Percentiles rank a stretch among this genome's conserved stretches.
phyloP scores from a whole-genome alignment of 805 yeast species.

The Teunomyces barrocoloradensis region DNA sequence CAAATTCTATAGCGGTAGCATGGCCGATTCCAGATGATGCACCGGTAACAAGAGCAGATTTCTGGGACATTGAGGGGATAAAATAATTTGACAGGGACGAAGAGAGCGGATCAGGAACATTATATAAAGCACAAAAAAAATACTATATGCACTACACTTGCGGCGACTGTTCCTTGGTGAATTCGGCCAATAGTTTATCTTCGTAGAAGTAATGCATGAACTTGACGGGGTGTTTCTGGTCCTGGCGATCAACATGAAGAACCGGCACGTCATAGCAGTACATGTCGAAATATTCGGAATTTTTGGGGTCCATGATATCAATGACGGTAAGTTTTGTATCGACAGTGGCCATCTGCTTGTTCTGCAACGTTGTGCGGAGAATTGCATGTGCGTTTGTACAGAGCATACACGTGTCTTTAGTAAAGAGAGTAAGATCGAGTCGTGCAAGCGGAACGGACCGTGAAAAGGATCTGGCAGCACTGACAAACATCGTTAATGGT shows the following conservation, averaged over 20 bases:
- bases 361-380: constrained; percentile 41
- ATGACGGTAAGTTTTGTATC: constrained; percentile 38
- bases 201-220: constrained; percentile 67
- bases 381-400: constrained; percentile 64
- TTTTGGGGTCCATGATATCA: constrained; percentile 60
- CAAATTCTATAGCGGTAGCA: constrained; percentile 48
- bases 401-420: constrained; percentile 66
- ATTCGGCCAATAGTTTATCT: constrained; percentile 52
- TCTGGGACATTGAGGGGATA: constrained; percentile 14
- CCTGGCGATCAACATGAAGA: constrained; percentile 56
- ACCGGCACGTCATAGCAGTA: constrained; percentile 83
- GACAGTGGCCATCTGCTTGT: constrained; percentile 20
- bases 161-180: constrained; percentile 24
- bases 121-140: no score
- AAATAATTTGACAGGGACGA: no score
- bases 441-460: neutral
- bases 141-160: neutral
- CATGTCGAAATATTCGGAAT: constrained; percentile 64
- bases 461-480: neutral
- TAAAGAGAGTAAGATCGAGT: constrained; percentile 51
- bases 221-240: constrained; percentile 47
- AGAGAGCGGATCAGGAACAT: no score
- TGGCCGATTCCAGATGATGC: constrained; percentile 58
- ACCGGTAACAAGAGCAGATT: constrained; percentile 55
- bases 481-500: neutral